phyloP scores from a whole-genome alignment of 2,329 filamentous ascomycete genomes.

The Arthrobotrys pseudoclavata region DNA sequence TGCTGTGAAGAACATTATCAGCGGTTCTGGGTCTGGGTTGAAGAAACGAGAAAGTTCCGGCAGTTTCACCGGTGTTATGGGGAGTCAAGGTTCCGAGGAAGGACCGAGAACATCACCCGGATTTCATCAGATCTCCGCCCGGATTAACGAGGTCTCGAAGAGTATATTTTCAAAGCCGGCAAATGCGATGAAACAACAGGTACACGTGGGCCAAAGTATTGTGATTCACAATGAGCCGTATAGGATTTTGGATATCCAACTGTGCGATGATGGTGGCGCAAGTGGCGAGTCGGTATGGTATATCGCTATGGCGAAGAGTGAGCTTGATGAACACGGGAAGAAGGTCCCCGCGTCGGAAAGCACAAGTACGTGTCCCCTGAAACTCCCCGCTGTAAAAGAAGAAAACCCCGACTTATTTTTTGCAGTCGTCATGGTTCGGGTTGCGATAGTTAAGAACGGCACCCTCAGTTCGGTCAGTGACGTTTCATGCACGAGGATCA shows the following conservation, averaged over 20 bases:
- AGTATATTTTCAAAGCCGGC: constrained; percentile 63
- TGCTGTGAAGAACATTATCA: constrained; percentile 50
- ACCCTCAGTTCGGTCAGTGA: constrained; percentile 63
- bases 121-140: constrained; percentile 61
- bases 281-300: constrained; percentile 55
- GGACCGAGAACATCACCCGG: constrained; percentile 58
- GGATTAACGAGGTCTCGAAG: constrained; percentile 63
- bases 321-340: constrained; percentile 53
- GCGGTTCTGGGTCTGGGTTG: constrained; percentile 46
- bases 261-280: constrained; percentile 60
- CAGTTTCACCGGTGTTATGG: constrained; percentile 30
- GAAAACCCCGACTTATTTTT: not conserved
- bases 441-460: constrained; percentile 62
- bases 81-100: constrained; percentile 30
- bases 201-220: constrained; percentile 62
- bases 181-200: constrained; percentile 63
- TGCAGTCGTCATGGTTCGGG: constrained; percentile 62
- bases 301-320: constrained; percentile 56
- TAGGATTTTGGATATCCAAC: constrained; percentile 59
- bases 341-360: constrained; percentile 36
- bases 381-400: not conserved
- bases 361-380: constrained; percentile 24
- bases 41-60: constrained; percentile 58
- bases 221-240: constrained; percentile 61
- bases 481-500: constrained; percentile 61